Percentiles rank a stretch among this genome's conserved stretches.
These are phyloP conservation scores for Dendrobium huoshanense DNA, from an alignment of 106 monocot species.

Conservation along the genomic window DNA sequence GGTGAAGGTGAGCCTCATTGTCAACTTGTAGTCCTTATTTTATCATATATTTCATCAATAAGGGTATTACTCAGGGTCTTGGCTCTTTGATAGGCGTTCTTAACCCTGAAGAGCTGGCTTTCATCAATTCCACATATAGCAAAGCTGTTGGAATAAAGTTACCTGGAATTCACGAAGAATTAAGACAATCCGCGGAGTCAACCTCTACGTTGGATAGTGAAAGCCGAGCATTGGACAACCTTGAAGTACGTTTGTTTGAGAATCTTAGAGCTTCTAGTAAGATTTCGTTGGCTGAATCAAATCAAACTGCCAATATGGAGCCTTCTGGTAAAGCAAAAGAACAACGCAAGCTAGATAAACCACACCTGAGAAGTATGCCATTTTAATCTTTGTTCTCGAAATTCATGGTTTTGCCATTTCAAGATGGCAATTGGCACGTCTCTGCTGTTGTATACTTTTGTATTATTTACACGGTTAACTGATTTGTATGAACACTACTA, in stretches of 20 bases:
- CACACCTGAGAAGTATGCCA: slow-evolving; percentile 26
- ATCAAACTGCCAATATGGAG: slow-evolving; percentile 7
- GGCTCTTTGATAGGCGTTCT: slow-evolving; percentile 56
- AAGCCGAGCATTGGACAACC: slow-evolving; percentile 39
- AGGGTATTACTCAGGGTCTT: neutral
- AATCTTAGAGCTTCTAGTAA: slow-evolving; percentile 59
- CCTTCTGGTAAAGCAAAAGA: slow-evolving; percentile 1
- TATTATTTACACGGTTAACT: neutral
- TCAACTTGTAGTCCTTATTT: neutral
- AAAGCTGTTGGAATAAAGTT: slow-evolving; percentile 22
- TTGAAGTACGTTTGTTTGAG: slow-evolving; percentile 58
- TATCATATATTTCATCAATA: neutral
- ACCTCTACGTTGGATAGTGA: slow-evolving; percentile 55
- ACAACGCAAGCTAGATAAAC: slow-evolving; percentile 8
- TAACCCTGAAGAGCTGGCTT: slow-evolving; percentile 67
- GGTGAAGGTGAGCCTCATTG: slow-evolving; percentile 50
- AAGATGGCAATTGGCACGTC: too few relatives aligned
- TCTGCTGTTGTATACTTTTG: neutral
- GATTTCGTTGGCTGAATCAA: slow-evolving; percentile 22
- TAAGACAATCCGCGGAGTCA: slow-evolving; percentile 53
- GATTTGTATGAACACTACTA: neutral
- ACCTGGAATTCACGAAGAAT: slow-evolving; percentile 58
- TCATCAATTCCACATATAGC: slow-evolving; percentile 44
- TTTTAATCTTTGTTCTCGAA: neutral
- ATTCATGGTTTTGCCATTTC: neutral